Evolutionary conservation across 2,329 filamentous ascomycete species (phyloP).

Genomic region (Aspergillus pseudoglaucus): DNA sequence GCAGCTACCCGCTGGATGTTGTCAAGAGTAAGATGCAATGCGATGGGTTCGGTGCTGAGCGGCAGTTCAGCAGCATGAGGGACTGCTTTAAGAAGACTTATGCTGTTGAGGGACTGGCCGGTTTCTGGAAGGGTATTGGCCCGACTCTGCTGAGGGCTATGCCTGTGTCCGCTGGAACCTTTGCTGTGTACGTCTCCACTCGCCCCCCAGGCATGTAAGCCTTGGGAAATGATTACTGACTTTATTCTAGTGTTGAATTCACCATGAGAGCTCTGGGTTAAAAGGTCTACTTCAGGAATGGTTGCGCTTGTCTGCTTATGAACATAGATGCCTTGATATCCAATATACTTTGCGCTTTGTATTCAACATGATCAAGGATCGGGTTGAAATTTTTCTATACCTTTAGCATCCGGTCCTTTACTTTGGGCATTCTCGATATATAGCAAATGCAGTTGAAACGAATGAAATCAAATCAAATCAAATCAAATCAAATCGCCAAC

Average conservation of each 20-base stretch:
- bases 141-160: constrained; percentile 90
- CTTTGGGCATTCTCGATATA: background rate
- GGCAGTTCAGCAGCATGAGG: constrained; percentile 73
- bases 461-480: background rate
- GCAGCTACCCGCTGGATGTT: constrained; percentile 92
- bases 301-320: constrained; percentile 5
- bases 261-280: constrained; percentile 42
- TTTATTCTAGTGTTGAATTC: constrained; percentile 36
- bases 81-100: constrained; percentile 84
- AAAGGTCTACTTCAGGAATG: constrained; percentile 1
- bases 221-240: background rate
- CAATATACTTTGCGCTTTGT: constrained; percentile 7
- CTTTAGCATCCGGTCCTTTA: background rate
- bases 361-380: constrained; percentile 6
- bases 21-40: constrained; percentile 99
- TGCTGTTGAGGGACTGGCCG: constrained; percentile 65
- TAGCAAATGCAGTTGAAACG: background rate
- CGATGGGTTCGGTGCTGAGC: constrained; percentile 71
- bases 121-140: constrained; percentile 92
- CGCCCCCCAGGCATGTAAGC: background rate
- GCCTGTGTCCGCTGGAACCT: constrained; percentile 97
- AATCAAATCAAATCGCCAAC: constrained; percentile 16
- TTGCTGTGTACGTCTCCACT: constrained; percentile 61
- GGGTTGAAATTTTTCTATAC: constrained; percentile 6
- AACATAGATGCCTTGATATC: constrained; percentile 16